Conservation (phyloP, 305 asterid genomes). For the Fraxinus albicans region DNA sequence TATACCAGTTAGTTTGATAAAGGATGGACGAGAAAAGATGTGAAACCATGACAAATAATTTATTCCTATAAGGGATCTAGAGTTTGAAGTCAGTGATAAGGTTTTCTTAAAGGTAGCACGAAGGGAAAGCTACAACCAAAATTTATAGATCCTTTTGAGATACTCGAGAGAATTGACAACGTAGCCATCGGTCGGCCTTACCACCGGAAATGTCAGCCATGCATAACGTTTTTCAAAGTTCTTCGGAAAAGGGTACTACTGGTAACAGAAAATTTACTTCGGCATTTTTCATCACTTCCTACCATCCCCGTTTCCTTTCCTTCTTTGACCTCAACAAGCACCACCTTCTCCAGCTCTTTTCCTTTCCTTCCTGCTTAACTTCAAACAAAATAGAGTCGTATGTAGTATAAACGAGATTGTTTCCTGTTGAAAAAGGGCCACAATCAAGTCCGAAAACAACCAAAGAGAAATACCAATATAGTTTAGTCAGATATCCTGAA, state of each 20-base stretch:
- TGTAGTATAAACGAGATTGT: conserved; percentile 2
- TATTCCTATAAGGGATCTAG: neutral
- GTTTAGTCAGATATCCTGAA: neutral
- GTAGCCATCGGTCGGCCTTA: neutral
- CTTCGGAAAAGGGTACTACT: neutral
- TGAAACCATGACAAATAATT: neutral
- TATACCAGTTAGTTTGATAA: neutral
- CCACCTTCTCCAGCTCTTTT: neutral
- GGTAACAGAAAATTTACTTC: neutral
- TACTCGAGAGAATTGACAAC: neutral
- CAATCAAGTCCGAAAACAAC: neutral
- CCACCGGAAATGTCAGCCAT: too few species aligned
- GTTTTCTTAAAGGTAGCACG: neutral
- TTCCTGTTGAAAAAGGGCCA: neutral
- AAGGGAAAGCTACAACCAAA: neutral
- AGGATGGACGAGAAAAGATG: conserved; percentile 2
- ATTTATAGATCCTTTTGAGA: neutral
- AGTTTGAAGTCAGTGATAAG: neutral
- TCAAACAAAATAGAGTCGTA: neutral
- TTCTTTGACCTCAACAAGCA: neutral
- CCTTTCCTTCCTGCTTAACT: neutral
- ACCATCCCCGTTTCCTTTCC: neutral
- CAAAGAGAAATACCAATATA: neutral
- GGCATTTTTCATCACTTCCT: neutral
- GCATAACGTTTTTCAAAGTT: too few species aligned